A percentile compares a stretch with the other conserved stretches of the same genome.
These are phyloP conservation scores for Paraleonurus japonicus DNA, from an alignment of 257 asterid species.

Conservation along the genomic window DNA sequence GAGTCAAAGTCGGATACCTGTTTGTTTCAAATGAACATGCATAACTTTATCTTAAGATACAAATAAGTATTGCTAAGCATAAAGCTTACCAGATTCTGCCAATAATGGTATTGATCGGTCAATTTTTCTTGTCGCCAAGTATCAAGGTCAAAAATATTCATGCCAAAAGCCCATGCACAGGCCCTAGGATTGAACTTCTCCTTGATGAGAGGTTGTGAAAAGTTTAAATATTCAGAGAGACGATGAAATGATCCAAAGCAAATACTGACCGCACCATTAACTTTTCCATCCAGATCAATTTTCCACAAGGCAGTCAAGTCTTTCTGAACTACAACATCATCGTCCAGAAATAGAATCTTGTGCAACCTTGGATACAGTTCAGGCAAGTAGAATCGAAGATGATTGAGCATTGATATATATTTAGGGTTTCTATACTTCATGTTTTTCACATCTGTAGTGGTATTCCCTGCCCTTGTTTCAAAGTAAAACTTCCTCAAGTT, in stretches of 20 bases:
- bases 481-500: constrained; percentile 66
- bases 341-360: constrained; percentile 81
- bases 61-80: constrained; percentile 2
- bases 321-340: constrained; percentile 93
- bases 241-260: constrained; percentile 94
- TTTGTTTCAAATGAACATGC: not conserved
- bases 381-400: constrained; percentile 89
- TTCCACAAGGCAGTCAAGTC: constrained; percentile 90
- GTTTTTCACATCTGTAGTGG: constrained; percentile 64
- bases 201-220: constrained; percentile 76
- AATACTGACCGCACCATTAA: constrained; percentile 84
- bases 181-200: constrained; percentile 80
- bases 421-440: constrained; percentile 80
- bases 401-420: constrained; percentile 76
- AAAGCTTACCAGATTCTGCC: constrained; percentile 76
- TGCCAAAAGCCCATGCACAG: constrained; percentile 98
- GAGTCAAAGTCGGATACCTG: not conserved
- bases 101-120: constrained; percentile 82
- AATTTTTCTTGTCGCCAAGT: constrained; percentile 82
- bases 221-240: constrained; percentile 74
- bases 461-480: constrained; percentile 75
- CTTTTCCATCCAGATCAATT: constrained; percentile 85
- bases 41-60: not conserved
- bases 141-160: constrained; percentile 91
- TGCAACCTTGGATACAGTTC: constrained; percentile 83